A percentile compares a stretch with the other conserved stretches of the same genome.
Conservation (phyloP, 73 alveolate genomes). For the Paramecium pentaurelia region DNA sequence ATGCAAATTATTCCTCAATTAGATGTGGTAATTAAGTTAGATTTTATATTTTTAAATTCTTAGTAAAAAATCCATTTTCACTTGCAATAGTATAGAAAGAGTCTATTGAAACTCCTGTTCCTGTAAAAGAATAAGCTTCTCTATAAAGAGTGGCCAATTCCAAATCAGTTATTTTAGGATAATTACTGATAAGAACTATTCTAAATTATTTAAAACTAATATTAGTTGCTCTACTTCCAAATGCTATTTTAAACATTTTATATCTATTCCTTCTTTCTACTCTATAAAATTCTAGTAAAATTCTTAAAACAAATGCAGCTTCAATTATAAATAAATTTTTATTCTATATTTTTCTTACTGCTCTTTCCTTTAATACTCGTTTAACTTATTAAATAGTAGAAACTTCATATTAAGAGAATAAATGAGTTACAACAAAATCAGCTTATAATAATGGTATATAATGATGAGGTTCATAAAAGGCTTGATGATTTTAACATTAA, state of each 20-base stretch:
- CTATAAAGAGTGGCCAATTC: conserved; percentile 5
- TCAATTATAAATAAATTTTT: neutral
- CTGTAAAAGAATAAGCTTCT: conserved; percentile 16
- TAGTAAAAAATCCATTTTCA: conserved; percentile 17
- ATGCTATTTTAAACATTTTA: conserved; percentile 30
- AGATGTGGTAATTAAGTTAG: neutral
- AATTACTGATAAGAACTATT: neutral
- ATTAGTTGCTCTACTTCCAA: conserved; percentile 4
- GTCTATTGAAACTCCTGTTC: conserved; percentile 36
- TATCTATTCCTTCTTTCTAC: conserved; percentile 37
- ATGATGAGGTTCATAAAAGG: conserved; percentile 34
- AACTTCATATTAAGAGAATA: neutral
- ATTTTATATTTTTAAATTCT: neutral
- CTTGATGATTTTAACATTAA: neutral
- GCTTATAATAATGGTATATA: conserved; percentile 27
- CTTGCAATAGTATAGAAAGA: conserved; percentile 23
- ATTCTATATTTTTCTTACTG: neutral
- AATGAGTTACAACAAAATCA: neutral
- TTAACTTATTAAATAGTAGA: neutral
- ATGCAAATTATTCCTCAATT: neutral
- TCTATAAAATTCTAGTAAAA: neutral
- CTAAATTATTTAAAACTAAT: neutral
- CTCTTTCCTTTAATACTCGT: neutral
- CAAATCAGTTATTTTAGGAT: conserved; percentile 23
- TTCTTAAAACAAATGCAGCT: conserved; percentile 13